Evolutionary conservation across 2,329 filamentous ascomycete genomes (phyloP).

Genomic region (Cytospora chrysosperma): DNA sequence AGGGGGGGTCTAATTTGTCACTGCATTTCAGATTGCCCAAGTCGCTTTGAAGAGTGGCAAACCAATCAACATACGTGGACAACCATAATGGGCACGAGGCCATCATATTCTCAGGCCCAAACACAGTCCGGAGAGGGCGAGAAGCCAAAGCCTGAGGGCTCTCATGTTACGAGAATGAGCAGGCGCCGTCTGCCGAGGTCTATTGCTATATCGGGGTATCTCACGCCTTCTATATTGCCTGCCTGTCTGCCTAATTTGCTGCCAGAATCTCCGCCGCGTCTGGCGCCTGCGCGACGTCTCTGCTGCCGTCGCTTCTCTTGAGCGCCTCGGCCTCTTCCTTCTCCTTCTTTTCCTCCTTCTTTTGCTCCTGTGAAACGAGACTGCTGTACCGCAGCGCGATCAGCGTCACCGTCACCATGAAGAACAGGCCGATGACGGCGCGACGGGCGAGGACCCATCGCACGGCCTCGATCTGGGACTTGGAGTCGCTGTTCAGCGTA

Average conservation of each 20-base stretch:
- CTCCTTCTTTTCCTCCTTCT: slow-evolving; percentile 45
- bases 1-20: neutral
- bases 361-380: slow-evolving; percentile 51
- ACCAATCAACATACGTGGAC: too few relatives aligned
- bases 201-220: slow-evolving; percentile 22
- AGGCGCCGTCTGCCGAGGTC: neutral
- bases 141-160: neutral
- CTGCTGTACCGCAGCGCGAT: slow-evolving; percentile 60
- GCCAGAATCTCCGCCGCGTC: slow-evolving; percentile 58
- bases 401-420: slow-evolving; percentile 63
- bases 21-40: too few relatives aligned
- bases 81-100: too few relatives aligned
- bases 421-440: slow-evolving; percentile 62
- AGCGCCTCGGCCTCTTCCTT: slow-evolving; percentile 44
- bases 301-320: slow-evolving; percentile 44
- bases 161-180: neutral
- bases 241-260: too few relatives aligned
- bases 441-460: slow-evolving; percentile 77
- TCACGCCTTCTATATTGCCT: slow-evolving; percentile 18
- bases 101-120: too few relatives aligned
- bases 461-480: slow-evolving; percentile 87
- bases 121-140: too few relatives aligned
- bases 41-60: too few relatives aligned
- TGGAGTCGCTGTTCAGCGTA: slow-evolving; percentile 81
- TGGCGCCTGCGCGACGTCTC: slow-evolving; percentile 46